Evolutionary conservation across 306 rosid genomes (phyloP), one percentile per base, ranked within the genome.

Genomic region (Vigna nakashimae): DNA sequence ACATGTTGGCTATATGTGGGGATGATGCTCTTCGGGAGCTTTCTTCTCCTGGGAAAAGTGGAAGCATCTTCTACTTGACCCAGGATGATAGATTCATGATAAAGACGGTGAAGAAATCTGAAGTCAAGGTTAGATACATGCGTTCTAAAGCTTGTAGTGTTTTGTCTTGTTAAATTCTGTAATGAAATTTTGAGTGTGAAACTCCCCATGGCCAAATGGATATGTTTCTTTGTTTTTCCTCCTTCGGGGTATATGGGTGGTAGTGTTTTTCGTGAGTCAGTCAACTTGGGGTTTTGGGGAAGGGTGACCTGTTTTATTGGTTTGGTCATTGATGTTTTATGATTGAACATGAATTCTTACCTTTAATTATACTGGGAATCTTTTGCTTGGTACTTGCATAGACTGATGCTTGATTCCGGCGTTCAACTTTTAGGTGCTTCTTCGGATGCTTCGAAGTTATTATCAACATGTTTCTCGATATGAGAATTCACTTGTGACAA

Each of bases 1-100:
- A 86, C 66, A 86, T 86, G 89, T 60, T 86, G 51, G 86, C 89
- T 67, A 79, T 86, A 75, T 86, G 89, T 30, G 89, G 89, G 48
- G 56, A 86, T 67, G 86, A 80, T 79, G 81, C 89, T 13, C 89
- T 86, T 14, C 48, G 86, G 65, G 86, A 82, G 71, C 89, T 86
- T 52, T 86, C 97, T 36, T 96, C 99, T 46, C 98, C 99, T 0
- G 99, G 99, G 69, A 93, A 96, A 84, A 96, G 99, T 8, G 98
- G 99, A 57, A 91, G 99, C 81, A 67, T 80, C 69, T 96, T 96
- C 86, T 96, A 96, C 88, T 80, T 96, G 76, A 96, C 99, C 9
- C 99, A 96, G 75, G 99, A 96, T 36, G 99, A 96, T 76, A 81
- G 99, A 32, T 93, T 96, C 72, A 93, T 96, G 96, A 93, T 96